These are phyloP conservation scores for Wickerhamomyces canadensis DNA, from an alignment of 805 yeast species.

Conservation along the genomic window DNA sequence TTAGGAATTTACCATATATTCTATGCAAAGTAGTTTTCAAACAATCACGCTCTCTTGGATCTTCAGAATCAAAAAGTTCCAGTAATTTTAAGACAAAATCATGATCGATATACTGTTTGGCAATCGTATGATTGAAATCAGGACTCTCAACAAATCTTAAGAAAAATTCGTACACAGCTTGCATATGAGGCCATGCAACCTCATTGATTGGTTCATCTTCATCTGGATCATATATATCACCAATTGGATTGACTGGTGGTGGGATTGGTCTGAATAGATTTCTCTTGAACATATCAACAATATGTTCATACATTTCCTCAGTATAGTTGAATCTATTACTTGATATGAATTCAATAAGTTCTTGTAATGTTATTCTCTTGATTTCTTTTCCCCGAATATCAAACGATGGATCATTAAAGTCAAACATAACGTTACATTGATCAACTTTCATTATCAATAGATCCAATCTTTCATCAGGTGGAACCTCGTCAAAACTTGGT, in stretches of 20 bases:
- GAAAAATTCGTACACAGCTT: slow-evolving; percentile 90
- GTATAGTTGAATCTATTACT: slow-evolving; percentile 80
- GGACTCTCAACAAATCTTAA: slow-evolving; percentile 89
- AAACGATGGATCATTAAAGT: slow-evolving; percentile 87
- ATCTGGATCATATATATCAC: slow-evolving; percentile 95
- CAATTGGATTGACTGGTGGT: slow-evolving; percentile 96
- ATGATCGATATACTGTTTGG: slow-evolving; percentile 92
- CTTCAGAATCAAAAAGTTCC: slow-evolving; percentile 93
- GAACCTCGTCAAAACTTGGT: slow-evolving; percentile 85
- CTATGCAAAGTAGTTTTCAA: slow-evolving; percentile 92
- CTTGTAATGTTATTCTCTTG: slow-evolving; percentile 81
- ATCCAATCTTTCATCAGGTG: slow-evolving; percentile 72
- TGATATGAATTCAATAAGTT: slow-evolving; percentile 81
- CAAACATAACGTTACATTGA: slow-evolving; percentile 92
- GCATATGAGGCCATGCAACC: slow-evolving; percentile 99
- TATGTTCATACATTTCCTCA: slow-evolving; percentile 84
- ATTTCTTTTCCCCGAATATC: slow-evolving; percentile 92
- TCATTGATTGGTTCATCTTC: slow-evolving; percentile 98
- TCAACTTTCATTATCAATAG: slow-evolving; percentile 84
- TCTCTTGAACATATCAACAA: slow-evolving; percentile 81
- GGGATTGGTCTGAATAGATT: slow-evolving; percentile 95
- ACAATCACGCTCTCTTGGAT: slow-evolving; percentile 93
- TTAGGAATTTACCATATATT: slow-evolving; percentile 90
- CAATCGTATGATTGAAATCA: slow-evolving; percentile 88
- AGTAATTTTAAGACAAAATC: slow-evolving; percentile 73